Conservation (phyloP, 805 yeast genomes). For the Lachancea dasiensis region DNA sequence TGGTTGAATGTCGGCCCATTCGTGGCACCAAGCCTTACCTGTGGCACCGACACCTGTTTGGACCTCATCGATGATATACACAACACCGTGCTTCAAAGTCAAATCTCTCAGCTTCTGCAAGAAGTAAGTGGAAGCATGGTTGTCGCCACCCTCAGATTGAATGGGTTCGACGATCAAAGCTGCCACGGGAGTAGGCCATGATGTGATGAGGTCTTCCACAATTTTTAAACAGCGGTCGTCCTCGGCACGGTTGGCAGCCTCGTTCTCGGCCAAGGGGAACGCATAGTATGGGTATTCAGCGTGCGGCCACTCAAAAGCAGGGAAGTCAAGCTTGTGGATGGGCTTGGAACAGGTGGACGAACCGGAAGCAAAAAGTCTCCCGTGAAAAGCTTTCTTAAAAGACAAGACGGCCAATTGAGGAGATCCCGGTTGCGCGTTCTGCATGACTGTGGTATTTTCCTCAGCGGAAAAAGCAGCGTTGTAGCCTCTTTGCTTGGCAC, state of each 20-base stretch:
- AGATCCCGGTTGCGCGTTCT: slow-evolving; percentile 79
- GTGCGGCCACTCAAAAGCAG: slow-evolving; percentile 95
- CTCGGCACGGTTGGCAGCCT: slow-evolving; percentile 60
- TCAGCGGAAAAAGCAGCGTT: slow-evolving; percentile 53
- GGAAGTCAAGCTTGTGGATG: slow-evolving; percentile 86
- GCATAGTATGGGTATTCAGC: slow-evolving; percentile 83
- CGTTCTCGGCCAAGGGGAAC: slow-evolving; percentile 73
- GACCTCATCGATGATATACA: slow-evolving; percentile 65
- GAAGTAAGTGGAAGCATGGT: slow-evolving; percentile 57
- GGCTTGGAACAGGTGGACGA: slow-evolving; percentile 93
- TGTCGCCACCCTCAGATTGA: slow-evolving; percentile 74
- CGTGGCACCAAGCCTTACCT: slow-evolving; percentile 70
- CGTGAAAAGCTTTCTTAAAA: slow-evolving; percentile 88
- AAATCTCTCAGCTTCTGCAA: slow-evolving; percentile 59
- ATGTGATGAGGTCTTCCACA: slow-evolving; percentile 63
- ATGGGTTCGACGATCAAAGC: slow-evolving; percentile 87
- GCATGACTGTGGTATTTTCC: slow-evolving; percentile 72
- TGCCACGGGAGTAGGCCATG: slow-evolving; percentile 75
- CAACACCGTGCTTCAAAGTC: slow-evolving; percentile 49
- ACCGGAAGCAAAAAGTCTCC: slow-evolving; percentile 87
- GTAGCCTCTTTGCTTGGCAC: slow-evolving; percentile 53
- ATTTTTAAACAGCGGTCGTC: slow-evolving; percentile 74
- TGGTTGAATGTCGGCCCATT: slow-evolving; percentile 54
- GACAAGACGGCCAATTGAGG: slow-evolving; percentile 83
- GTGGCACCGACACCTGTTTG: slow-evolving; percentile 73